Percentiles rank a stretch among this genome's conserved stretches.
Conservation (phyloP, 2,329 filamentous ascomycete species). For the Colletotrichum endophyticum region DNA sequence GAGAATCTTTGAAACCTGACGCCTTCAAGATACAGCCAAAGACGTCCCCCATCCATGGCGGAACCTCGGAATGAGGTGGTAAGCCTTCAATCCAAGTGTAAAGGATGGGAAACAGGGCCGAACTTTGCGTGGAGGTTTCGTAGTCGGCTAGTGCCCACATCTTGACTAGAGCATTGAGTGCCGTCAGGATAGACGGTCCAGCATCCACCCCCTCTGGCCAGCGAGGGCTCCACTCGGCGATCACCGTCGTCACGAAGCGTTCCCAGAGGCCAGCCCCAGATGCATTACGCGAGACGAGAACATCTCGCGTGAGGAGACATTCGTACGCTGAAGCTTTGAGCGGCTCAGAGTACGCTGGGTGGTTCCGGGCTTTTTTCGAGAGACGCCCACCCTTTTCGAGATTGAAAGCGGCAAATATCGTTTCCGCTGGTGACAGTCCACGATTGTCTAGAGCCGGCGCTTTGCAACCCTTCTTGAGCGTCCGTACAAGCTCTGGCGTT, state of each 20-base stretch:
- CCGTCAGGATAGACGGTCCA: not conserved
- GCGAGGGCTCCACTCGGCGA: not conserved
- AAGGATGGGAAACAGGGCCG: not conserved
- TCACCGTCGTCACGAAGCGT: not conserved
- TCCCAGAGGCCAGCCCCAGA: constrained; percentile 1
- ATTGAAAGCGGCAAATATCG: constrained; percentile 30
- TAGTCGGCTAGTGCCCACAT: not conserved
- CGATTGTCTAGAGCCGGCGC: constrained; percentile 17
- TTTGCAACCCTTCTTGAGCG: constrained; percentile 26
- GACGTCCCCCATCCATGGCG: not conserved
- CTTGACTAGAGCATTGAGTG: not conserved
- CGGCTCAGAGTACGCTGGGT: not conserved
- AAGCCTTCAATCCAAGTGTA: not conserved
- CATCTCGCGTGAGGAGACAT: not conserved
- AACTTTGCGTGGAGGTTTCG: not conserved
- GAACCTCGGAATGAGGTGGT: not conserved
- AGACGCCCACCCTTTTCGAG: not conserved
- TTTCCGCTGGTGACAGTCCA: constrained; percentile 31
- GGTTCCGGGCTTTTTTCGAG: not conserved
- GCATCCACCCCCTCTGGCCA: not conserved
- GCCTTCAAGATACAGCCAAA: not conserved
- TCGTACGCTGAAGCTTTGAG: not conserved
- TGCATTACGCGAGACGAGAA: not conserved
- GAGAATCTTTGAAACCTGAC: not conserved
- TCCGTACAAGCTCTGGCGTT: constrained; percentile 23